A percentile compares a stretch with the other conserved stretches of the same genome.
These are phyloP conservation scores for Antarctomyces pellizariae DNA, from an alignment of 495 filamentous ascomycete species.

Conservation along the genomic window DNA sequence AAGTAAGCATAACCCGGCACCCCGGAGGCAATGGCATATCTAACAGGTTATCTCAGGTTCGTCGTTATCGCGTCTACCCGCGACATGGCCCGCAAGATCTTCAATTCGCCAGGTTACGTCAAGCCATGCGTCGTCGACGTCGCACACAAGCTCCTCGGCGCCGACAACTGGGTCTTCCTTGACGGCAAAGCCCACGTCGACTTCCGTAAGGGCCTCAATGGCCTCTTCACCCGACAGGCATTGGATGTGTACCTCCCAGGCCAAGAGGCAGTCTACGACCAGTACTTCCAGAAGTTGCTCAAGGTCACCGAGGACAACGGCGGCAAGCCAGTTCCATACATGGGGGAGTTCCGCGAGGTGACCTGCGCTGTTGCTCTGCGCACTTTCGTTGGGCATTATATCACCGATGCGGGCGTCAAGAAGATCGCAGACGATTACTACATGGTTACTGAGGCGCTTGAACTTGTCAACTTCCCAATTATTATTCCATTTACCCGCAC, in stretches of 20 bases:
- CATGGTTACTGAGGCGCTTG: slow-evolving; percentile 81
- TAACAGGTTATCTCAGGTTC: slow-evolving; percentile 33
- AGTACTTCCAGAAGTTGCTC: slow-evolving; percentile 62
- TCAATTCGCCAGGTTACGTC: slow-evolving; percentile 82
- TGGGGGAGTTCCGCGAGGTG: slow-evolving; percentile 82
- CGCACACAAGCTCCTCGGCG: slow-evolving; percentile 81
- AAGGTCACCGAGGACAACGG: slow-evolving; percentile 43
- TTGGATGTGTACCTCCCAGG: slow-evolving; percentile 76
- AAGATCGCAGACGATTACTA: slow-evolving; percentile 96
- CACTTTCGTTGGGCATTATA: slow-evolving; percentile 93
- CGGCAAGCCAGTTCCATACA: slow-evolving; percentile 60
- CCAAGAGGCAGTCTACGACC: slow-evolving; percentile 76
- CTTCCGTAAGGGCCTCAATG: slow-evolving; percentile 89
- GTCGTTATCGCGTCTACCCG: slow-evolving; percentile 91
- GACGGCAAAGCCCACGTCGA: slow-evolving; percentile 91
- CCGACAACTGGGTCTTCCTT: slow-evolving; percentile 91
- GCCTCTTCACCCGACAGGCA: slow-evolving; percentile 77
- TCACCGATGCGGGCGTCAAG: slow-evolving; percentile 68
- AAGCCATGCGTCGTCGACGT: slow-evolving; percentile 95
- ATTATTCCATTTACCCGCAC: slow-evolving; percentile 90
- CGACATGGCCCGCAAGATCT: slow-evolving; percentile 89
- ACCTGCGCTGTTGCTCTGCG: slow-evolving; percentile 90
- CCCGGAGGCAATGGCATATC: background rate
- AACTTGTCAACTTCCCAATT: slow-evolving; percentile 96
- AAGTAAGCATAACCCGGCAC: slow-evolving; percentile 39